Conservation (phyloP, 306 rosid species). For the Corylus americana region DNA sequence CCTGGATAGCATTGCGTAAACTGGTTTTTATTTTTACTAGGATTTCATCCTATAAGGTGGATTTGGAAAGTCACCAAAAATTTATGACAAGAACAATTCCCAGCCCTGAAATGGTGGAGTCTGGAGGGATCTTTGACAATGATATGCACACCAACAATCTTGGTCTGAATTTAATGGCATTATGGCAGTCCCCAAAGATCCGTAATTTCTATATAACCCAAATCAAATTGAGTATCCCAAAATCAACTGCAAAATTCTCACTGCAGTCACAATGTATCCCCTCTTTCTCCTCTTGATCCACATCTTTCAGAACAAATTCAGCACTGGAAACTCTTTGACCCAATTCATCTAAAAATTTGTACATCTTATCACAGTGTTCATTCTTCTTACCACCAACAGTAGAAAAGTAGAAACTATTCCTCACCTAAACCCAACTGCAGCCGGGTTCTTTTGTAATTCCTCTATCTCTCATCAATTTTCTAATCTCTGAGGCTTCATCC, state of each 20-base stretch:
- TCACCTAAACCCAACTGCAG: constrained; percentile 62
- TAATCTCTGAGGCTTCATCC: constrained; percentile 58
- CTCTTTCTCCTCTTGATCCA: constrained; percentile 52
- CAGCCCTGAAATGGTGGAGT: constrained; percentile 58
- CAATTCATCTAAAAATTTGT: constrained; percentile 36
- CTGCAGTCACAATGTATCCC: constrained; percentile 50
- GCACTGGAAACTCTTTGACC: constrained; percentile 46
- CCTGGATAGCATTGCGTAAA: neutral
- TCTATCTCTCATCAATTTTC: constrained; percentile 52
- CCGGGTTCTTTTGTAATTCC: constrained; percentile 58
- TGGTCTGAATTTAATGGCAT: constrained; percentile 52
- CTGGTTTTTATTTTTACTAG: neutral
- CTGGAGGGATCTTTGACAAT: constrained; percentile 52
- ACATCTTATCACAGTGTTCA: constrained; percentile 33
- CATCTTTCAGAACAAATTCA: constrained; percentile 59
- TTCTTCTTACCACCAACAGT: constrained; percentile 53
- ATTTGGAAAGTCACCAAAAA: constrained; percentile 46
- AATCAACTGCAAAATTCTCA: constrained; percentile 59
- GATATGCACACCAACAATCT: constrained; percentile 47
- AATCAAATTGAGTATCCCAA: constrained; percentile 50
- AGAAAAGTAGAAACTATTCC: constrained; percentile 47
- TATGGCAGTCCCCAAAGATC: constrained; percentile 58
- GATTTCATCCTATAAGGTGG: constrained; percentile 6
- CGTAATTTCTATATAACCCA: constrained; percentile 59
- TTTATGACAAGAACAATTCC: constrained; percentile 50